Base-by-base conservation (phyloP, 1,139 yeast genomes). In the Suhomyces kunorum region DNA sequence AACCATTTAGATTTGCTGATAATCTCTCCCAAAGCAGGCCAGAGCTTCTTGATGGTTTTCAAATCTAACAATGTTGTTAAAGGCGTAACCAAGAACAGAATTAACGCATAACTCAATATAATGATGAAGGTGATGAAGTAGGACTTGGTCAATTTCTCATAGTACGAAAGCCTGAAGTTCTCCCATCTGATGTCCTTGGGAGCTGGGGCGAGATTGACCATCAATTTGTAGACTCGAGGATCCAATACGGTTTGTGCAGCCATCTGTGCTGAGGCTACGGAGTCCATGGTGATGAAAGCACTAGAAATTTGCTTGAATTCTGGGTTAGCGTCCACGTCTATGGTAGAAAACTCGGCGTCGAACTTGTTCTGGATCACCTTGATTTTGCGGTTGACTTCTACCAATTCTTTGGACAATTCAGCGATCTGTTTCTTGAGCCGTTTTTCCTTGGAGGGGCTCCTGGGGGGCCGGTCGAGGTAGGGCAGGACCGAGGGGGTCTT, bases 241-340 rank as follows among this genome's bases (percentile, higher is more conserved):
- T 85, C 92, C 40, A 85, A 61, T 0, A 85, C 86, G 0, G 92
- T 85, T 55, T 85, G 94, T 0, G 92, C 92, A 3, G 87, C 86
- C 87, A 84, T 83, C 60, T 85, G 94, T 0, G 92, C 92, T 34
- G 86, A 80, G 0, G 92, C 92, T 1, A 84, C 92, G 0, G 88
- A 80, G 48, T 83, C 88, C 92, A 85, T 83, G 1, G 92, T 85
- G 6, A 85, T 77, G 54, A 85, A 85, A 0, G 92, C 92, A 8
- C 87, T 78, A 8, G 87, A 81, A 0, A 86, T 73, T 20, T 60
- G 67, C 29, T 54, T 59, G 46, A 67, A 66, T 28, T 55, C 61
- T 3, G 60, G 61, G 38, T 63, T 48, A 11, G 51, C 49, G n/a
- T 46, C 48, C 11, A 55, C 45, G 37, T 63, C 58, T 12, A 63